These are phyloP conservation scores for Colletotrichum sp. DNA, from an alignment of 2,329 filamentous ascomycete genomes.

Conservation along the genomic window DNA sequence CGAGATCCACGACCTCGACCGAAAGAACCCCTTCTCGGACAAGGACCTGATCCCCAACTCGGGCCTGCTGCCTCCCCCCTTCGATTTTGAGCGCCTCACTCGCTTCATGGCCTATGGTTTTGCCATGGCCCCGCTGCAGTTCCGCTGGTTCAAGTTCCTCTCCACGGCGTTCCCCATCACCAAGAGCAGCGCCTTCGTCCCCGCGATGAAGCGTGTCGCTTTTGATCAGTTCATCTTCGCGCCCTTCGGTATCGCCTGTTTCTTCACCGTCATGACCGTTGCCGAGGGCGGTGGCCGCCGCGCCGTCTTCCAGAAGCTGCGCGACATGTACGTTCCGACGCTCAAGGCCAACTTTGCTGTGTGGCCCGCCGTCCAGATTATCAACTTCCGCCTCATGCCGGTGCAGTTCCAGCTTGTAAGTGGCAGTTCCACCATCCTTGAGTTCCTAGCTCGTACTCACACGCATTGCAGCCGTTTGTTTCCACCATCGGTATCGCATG, in stretches of 20 bases:
- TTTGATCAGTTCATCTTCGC: conserved; percentile 95
- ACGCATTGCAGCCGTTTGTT: conserved; percentile 79
- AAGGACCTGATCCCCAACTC: conserved; percentile 71
- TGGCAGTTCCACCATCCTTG: conserved; percentile 46
- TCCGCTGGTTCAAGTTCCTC: conserved; percentile 93
- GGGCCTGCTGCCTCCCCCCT: conserved; percentile 74
- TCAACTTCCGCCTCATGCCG: conserved; percentile 96
- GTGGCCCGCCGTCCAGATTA: conserved; percentile 93
- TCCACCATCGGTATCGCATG: conserved; percentile 95
- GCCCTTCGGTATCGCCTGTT: conserved; percentile 82
- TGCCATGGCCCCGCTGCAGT: conserved; percentile 93
- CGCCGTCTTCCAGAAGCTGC: conserved; percentile 82
- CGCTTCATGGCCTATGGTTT: conserved; percentile 98
- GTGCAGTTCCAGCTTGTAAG: conserved; percentile 95
- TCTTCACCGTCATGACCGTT: conserved; percentile 97
- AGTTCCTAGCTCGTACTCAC: not conserved
- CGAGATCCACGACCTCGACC: conserved; percentile 87
- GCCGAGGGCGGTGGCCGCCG: conserved; percentile 88
- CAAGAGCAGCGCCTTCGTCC: conserved; percentile 74
- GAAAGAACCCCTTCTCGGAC: conserved; percentile 72
- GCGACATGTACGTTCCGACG: conserved; percentile 92
- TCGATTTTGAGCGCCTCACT: conserved; percentile 93
- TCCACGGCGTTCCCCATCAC: conserved; percentile 83
- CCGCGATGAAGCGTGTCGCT: conserved; percentile 87
- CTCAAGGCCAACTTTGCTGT: conserved; percentile 95